Evolutionary conservation across 179 eudicot species (phyloP), one percentile per base, ranked within the genome.

Genomic region (Dionaea muscipula): DNA sequence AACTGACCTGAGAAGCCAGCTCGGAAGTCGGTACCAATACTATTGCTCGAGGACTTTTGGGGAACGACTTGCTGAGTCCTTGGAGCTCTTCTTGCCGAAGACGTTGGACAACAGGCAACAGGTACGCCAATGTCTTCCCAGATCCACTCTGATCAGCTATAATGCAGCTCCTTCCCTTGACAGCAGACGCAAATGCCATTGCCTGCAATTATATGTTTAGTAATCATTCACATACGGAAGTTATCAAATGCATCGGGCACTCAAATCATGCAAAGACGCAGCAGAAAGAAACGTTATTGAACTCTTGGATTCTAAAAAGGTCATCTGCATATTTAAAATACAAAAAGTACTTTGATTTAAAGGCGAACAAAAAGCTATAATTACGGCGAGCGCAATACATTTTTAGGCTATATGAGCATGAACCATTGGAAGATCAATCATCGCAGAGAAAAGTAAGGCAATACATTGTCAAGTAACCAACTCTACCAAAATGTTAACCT

Each of bases 81-180:
- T 78, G 70, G 36, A 79, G 80, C 74, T 86, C 98, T 68, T 91
- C 95, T 72, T 80, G 79, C 65, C 88, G 75, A 56, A 91, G 81
- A 51, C 88, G 84, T 54, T 91, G 95, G 41, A 91, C 62, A 37
- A 91, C 62, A 60, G 98, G 98, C 46, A 85, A 61, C 60, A 91
- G 81, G 77, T 91, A 91, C 16, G 98, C 94, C 79, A 91, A 67
- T 39, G 98, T 91, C 74, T 91, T 91, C 38, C 98, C 98, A 56
- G 98, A 91, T 50, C 98, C 98, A 87, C 98, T 91, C 70, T 86
- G 95, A 78, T 91, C 98, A 68, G 95, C 81, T 60, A 91, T 74
- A 53, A 91, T 80, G 82, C 98, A 91, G 68, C 83, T 84, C 78
- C 82, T 84, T 62, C 76, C 82, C 54, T 57, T 74, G 20, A 66